These are phyloP conservation scores for Parathielavia hyrcaniae DNA, from an alignment of 495 filamentous ascomycete genomes.

Conservation along the genomic window DNA sequence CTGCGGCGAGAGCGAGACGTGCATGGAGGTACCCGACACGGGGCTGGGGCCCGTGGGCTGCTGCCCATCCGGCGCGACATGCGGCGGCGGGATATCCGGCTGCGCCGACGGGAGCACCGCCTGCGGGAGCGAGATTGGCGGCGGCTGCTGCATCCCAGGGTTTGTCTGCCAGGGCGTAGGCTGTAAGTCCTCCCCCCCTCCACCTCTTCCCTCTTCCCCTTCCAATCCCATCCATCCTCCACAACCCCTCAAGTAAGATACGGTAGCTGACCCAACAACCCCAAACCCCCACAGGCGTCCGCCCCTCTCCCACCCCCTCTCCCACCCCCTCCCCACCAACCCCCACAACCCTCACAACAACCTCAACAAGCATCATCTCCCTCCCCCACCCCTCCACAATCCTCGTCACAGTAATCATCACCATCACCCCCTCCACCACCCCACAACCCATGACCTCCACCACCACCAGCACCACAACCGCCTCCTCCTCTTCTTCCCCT, in stretches of 20 bases:
- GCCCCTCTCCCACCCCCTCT: constrained; percentile 37
- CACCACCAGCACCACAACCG: constrained; percentile 39
- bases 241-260: too few species aligned
- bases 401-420: constrained; percentile 35
- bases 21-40: constrained; percentile 64
- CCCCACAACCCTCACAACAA: constrained; percentile 26
- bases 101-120: constrained; percentile 61
- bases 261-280: neutral
- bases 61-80: constrained; percentile 66
- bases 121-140: constrained; percentile 64
- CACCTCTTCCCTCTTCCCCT: neutral
- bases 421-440: constrained; percentile 30
- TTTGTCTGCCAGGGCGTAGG: constrained; percentile 74
- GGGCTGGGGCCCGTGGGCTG: constrained; percentile 77
- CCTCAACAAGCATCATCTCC: constrained; percentile 27
- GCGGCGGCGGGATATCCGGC: constrained; percentile 54
- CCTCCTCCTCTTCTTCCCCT: constrained; percentile 13
- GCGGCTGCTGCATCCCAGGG: constrained; percentile 81
- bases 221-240: neutral
- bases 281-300: constrained; percentile 25
- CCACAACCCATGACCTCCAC: constrained; percentile 27
- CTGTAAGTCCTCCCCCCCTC: constrained; percentile 51
- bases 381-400: constrained; percentile 26
- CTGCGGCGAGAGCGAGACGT: constrained; percentile 61
- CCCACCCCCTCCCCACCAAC: constrained; percentile 32